Evolutionary conservation across 495 filamentous ascomycete species (phyloP).

Genomic region (Margaritispora aquatica): DNA sequence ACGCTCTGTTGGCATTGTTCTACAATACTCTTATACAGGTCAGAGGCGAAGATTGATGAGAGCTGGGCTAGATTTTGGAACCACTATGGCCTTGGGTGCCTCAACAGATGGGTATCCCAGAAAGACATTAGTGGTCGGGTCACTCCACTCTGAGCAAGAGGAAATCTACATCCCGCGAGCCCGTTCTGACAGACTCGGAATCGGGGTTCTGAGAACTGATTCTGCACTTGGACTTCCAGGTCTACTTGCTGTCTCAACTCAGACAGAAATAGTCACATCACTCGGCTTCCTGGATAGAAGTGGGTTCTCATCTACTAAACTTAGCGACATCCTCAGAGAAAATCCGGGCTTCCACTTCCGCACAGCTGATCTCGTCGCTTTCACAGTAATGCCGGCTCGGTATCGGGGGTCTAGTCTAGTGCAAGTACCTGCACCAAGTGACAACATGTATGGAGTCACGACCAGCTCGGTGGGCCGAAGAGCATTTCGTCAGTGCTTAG

Average conservation of each 20-base stretch:
- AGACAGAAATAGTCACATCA: slow-evolving; percentile 10
- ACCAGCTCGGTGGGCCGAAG: slow-evolving; percentile 4
- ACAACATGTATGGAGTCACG: slow-evolving; percentile 17
- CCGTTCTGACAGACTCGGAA: slow-evolving; percentile 9
- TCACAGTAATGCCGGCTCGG: background rate
- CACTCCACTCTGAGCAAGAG: slow-evolving; percentile 8
- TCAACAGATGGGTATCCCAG: background rate
- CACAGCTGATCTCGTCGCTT: slow-evolving; percentile 12
- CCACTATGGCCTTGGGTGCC: background rate
- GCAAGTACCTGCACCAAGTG: slow-evolving; percentile 18
- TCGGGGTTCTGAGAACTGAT: slow-evolving; percentile 4
- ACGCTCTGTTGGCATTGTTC: slow-evolving; percentile 25
- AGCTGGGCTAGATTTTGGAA: slow-evolving; percentile 1
- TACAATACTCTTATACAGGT: slow-evolving; percentile 20
- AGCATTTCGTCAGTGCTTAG: slow-evolving; percentile 11
- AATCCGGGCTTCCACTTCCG: slow-evolving; percentile 9
- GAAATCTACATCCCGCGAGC: slow-evolving; percentile 13
- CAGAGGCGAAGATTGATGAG: background rate
- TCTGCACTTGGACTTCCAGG: slow-evolving; percentile 5
- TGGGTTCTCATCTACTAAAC: slow-evolving; percentile 2
- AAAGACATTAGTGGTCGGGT: slow-evolving; percentile 5
- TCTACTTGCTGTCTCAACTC: slow-evolving; percentile 9
- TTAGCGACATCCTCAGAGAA: slow-evolving; percentile 4
- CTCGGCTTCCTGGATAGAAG: slow-evolving; percentile 6
- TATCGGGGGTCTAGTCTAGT: slow-evolving; percentile 5